A percentile compares a stretch with the other conserved stretches of the same genome.
Conservation (phyloP, 208 protist species). For the Trypanosomatidae sp. region DNA sequence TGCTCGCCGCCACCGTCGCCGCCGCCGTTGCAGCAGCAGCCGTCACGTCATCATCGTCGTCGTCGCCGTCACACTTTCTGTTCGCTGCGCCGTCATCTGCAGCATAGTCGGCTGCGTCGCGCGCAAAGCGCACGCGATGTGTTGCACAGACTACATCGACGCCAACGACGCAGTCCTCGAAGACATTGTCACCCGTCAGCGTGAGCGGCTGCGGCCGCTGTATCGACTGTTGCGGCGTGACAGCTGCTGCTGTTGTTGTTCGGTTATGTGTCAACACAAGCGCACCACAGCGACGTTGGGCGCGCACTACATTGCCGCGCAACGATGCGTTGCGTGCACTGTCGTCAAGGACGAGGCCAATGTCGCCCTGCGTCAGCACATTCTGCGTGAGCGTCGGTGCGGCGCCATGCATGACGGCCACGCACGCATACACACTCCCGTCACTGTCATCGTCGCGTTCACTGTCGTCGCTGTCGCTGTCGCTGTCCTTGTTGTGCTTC, state of each 20-base stretch:
- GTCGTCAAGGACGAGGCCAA: slow-evolving; percentile 74
- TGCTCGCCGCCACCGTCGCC: no score
- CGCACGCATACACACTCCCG: slow-evolving; percentile 17
- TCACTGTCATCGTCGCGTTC: not conserved
- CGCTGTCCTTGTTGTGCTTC: not conserved
- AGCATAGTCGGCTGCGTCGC: slow-evolving; percentile 21
- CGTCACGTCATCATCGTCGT: no score
- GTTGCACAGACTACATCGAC: slow-evolving; percentile 51
- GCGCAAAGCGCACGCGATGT: slow-evolving; percentile 3
- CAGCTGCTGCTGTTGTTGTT: no score
- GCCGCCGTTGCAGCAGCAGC: no score
- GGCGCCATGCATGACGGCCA: slow-evolving; percentile 50
- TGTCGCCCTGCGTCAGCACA: slow-evolving; percentile 49
- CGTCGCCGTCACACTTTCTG: slow-evolving; percentile 12
- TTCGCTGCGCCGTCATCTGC: slow-evolving; percentile 26
- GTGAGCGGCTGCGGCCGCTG: slow-evolving; percentile 20
- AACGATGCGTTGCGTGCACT: no score
- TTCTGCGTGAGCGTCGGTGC: slow-evolving; percentile 50
- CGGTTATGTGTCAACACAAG: slow-evolving; percentile 40
- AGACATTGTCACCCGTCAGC: slow-evolving; percentile 65
- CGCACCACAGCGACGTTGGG: slow-evolving; percentile 64
- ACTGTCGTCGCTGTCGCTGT: not conserved
- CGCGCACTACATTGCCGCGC: slow-evolving; percentile 52
- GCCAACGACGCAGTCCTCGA: slow-evolving; percentile 71
- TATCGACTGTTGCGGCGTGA: slow-evolving; percentile 8